Conservation (phyloP, 805 yeast species). For the Saturnispora zaruensis region DNA sequence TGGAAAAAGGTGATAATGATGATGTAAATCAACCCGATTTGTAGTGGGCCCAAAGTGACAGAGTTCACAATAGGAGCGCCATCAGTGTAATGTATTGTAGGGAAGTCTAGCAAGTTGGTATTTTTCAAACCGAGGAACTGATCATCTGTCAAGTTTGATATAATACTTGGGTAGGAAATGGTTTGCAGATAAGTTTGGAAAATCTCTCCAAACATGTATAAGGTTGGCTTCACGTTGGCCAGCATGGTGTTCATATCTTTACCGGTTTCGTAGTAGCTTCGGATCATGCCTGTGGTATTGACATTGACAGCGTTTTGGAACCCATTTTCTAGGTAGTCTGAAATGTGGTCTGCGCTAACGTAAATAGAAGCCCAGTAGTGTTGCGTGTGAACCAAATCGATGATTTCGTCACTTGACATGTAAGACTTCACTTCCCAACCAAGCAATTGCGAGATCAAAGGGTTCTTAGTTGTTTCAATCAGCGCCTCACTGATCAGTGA, state of each 20-base stretch:
- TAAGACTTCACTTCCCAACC: conserved; percentile 32
- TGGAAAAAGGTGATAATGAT: conserved; percentile 68
- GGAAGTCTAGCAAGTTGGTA: conserved; percentile 17
- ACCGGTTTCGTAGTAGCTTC: conserved; percentile 47
- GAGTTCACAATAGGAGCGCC: conserved; percentile 30
- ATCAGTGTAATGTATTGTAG: conserved; percentile 14
- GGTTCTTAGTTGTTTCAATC: conserved; percentile 13
- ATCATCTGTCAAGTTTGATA: conserved; percentile 23
- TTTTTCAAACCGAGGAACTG: conserved; percentile 18
- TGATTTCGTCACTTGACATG: conserved; percentile 31
- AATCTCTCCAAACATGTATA: conserved; percentile 30
- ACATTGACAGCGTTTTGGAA: conserved; percentile 29
- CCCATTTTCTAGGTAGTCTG: conserved; percentile 35
- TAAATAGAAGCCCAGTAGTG: conserved; percentile 57
- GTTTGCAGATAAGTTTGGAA: conserved; percentile 20
- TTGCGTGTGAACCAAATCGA: conserved; percentile 41
- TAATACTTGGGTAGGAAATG: conserved; percentile 21
- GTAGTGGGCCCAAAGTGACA: conserved; percentile 56
- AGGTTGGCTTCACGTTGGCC: conserved; percentile 36
- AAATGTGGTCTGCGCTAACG: conserved; percentile 35
- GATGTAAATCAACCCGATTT: conserved; percentile 67
- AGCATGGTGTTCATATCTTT: conserved; percentile 48
- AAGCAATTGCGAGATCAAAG: conserved; percentile 19
- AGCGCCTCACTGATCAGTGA: conserved; percentile 29
- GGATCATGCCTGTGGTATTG: conserved; percentile 19